These are phyloP conservation scores for Coniferiporia weirii DNA, from an alignment of 1,284 basidiomycete species.

Conservation along the genomic window DNA sequence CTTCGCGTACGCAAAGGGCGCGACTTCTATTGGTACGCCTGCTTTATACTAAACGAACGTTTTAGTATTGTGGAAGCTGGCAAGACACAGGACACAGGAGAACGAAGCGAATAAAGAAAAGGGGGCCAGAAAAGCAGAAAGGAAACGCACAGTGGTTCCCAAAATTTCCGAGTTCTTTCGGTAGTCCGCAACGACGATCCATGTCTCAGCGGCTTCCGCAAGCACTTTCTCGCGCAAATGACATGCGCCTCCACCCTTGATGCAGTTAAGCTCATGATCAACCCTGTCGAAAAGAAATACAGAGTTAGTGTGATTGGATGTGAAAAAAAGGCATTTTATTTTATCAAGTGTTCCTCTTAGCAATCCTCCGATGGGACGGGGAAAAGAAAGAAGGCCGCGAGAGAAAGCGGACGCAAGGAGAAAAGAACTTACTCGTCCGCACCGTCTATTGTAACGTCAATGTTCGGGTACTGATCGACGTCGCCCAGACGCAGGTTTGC, in stretches of 20 bases:
- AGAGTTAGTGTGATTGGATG: too few relatives aligned
- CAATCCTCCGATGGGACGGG: too few relatives aligned
- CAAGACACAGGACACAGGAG: neutral
- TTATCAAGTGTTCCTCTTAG: too few relatives aligned
- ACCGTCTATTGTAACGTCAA: conserved; percentile 96
- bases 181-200: conserved; percentile 94
- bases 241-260: conserved; percentile 98
- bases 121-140: neutral
- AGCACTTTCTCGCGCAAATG: conserved; percentile 97
- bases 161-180: conserved; percentile 85
- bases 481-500: conserved; percentile 84
- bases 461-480: conserved; percentile 82
- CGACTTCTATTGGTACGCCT: conserved; percentile 95
- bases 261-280: conserved; percentile 84
- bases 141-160: conserved; percentile 68
- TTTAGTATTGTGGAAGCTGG: neutral
- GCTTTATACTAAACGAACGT: conserved; percentile 59
- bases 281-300: conserved; percentile 48
- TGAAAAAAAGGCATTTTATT: too few relatives aligned
- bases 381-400: neutral
- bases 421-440: conserved; percentile 80
- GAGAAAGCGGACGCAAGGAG: neutral
- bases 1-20: conserved; percentile 92
- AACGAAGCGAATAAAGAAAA: neutral
- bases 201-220: conserved; percentile 93